Evolutionary conservation across 805 yeast species (phyloP).

Genomic region (Huiozyma sinensis): DNA sequence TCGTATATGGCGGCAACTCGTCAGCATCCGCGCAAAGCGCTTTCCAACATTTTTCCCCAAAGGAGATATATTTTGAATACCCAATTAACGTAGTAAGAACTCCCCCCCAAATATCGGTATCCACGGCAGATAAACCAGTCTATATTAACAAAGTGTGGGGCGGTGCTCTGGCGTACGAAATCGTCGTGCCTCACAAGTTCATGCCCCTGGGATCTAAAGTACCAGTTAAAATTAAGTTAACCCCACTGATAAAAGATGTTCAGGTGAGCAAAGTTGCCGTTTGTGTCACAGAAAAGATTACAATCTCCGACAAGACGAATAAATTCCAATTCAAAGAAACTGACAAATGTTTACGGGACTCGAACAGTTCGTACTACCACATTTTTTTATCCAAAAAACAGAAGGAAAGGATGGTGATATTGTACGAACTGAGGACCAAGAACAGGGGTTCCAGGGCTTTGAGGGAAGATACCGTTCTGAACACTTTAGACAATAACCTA

Average conservation of each 20-base stretch:
- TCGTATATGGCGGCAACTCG: not conserved
- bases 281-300: conserved; percentile 55
- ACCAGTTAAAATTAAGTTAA: conserved; percentile 52
- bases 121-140: conserved; percentile 54
- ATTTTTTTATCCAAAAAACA: conserved; percentile 24
- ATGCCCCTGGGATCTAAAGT: conserved; percentile 51
- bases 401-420: conserved; percentile 43
- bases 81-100: conserved; percentile 31
- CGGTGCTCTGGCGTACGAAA: conserved; percentile 56
- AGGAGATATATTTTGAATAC: conserved; percentile 18
- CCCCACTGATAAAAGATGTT: conserved; percentile 55
- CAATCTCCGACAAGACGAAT: conserved; percentile 48
- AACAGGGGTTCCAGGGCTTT: conserved; percentile 37
- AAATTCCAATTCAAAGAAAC: conserved; percentile 46
- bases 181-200: conserved; percentile 61
- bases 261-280: conserved; percentile 53
- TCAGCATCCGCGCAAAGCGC: too few relatives aligned
- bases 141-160: conserved; percentile 71
- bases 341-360: conserved; percentile 23
- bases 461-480: conserved; percentile 46
- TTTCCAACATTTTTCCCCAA: not conserved
- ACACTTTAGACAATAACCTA: conserved; percentile 50
- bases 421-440: conserved; percentile 57
- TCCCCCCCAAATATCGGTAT: conserved; percentile 31
- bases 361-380: conserved; percentile 24